Evolutionary conservation across 2,329 filamentous ascomycete genomes (phyloP), one percentile per base, ranked within the genome.

Genomic region (Cercospora citrullina): DNA sequence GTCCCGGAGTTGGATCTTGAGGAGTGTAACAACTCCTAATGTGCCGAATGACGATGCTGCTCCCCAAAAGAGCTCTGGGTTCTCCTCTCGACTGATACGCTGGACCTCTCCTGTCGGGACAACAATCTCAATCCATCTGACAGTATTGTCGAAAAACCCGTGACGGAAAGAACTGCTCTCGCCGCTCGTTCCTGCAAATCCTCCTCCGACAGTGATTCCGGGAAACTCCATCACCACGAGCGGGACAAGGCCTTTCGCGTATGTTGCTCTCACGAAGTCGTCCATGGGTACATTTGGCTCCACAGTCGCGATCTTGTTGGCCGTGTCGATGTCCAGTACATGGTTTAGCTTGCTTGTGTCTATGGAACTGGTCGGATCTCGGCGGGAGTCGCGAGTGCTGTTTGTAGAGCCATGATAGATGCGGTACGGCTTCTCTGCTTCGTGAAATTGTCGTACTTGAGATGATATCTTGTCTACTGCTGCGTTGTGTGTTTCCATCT

Each of bases 271-370:
- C 0, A 91, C 84, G 1, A 91, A 81, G 0, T 80, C 79, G 67
- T 90, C 88, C 88, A 91, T 91, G 0, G 87, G 82, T 3, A 91
- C 89, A 71, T 91, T 91, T 0, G 89, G 88, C 74, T 91, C 89
- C 0, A 90, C 89, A 0, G 87, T 73, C 59, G 80, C 82, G 12
- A 80, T 84, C 68, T 81, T 82, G 5, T 74, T 77, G 16, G 76
- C 67, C 9, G 71, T 71, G 71, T 85, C 78, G 58, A 86, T 79
- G 7, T 75, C 70, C 8, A 86, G 70, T 1, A 86, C 81, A 72
- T 84, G 76, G 36, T 81, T 81, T n/a, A 86, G 78, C 3, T 74
- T 76, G 69, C 80, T 83, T n/a, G 83, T 84, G 70, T 86, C 83
- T 55, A 87, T 78, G 64, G 53, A 81, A 73, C 26, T 79, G 75